A percentile compares a stretch with the other conserved stretches of the same genome.
These are phyloP conservation scores for Pontederia crassipes DNA, from an alignment of 176 grass and related monocot species.

Conservation along the genomic window DNA sequence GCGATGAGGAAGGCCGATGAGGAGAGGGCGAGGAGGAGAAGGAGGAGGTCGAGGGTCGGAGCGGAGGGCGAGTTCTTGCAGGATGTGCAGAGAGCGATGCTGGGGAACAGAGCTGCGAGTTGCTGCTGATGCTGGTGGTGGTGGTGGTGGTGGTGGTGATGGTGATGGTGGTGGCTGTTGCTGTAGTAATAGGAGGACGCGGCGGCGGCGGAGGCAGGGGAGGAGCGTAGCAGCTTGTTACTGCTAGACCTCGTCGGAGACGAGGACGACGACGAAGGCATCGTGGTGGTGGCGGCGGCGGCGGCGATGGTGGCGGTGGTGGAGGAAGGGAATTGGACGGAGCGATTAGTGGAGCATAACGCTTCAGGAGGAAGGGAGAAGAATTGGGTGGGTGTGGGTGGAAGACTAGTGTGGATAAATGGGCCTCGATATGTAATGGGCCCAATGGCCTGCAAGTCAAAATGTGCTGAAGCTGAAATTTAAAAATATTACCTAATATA, in stretches of 20 bases:
- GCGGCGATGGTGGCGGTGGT: no score
- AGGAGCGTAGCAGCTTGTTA: conserved; percentile 12
- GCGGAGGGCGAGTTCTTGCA: conserved; percentile 72
- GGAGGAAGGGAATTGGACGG: no score
- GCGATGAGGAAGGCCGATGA: conserved; percentile 59
- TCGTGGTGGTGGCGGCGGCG: no score
- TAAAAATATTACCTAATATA: no score
- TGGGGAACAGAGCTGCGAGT: conserved; percentile 28
- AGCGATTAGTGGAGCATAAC: no score
- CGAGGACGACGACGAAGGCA: not conserved
- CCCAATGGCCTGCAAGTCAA: no score
- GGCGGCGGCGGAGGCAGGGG: conserved; percentile 2
- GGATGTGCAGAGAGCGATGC: conserved; percentile 26
- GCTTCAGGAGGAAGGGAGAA: no score
- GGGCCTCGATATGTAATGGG: no score
- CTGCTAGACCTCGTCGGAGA: not conserved
- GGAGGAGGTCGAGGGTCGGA: conserved; percentile 86
- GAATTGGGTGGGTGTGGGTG: no score
- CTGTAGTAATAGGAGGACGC: conserved; percentile 4
- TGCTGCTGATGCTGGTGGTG: conserved; percentile 7
- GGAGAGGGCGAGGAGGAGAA: conserved; percentile 78
- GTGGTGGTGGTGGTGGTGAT: conserved; percentile 17
- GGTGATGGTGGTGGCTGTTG: conserved; percentile 22
- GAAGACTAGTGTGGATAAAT: no score
- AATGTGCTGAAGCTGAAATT: no score